Percentiles rank a stretch among this genome's conserved stretches.
Evolutionary conservation across 257 asterid genomes (phyloP).

Genomic region (Plantago ovata): DNA sequence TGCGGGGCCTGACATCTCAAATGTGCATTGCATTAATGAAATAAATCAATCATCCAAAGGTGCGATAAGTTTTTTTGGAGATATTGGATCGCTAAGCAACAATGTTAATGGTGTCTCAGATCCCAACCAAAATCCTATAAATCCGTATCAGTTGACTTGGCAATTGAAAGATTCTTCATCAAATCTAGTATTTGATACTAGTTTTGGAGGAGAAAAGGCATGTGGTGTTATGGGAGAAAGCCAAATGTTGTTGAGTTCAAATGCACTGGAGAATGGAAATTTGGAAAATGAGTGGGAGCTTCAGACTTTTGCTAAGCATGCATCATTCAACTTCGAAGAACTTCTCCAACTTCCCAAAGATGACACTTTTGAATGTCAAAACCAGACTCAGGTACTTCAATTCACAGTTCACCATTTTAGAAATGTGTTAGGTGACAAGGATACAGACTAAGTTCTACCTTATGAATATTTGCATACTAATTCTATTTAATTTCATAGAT

Average conservation of each 20-base stretch:
- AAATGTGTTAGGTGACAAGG: no score
- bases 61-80: not conserved
- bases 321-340: conserved; percentile 20
- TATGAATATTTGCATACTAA: no score
- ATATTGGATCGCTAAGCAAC: not conserved
- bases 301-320: not conserved
- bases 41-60: not conserved
- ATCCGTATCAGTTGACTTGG: conserved; percentile 9
- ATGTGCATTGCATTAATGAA: conserved; percentile 4
- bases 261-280: not conserved
- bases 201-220: not conserved
- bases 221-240: conserved; percentile 10
- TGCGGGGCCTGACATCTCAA: conserved; percentile 21
- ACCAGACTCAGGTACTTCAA: not conserved
- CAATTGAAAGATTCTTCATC: no score
- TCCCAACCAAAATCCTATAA: not conserved
- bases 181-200: no score
- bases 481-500: not conserved
- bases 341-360: conserved; percentile 15
- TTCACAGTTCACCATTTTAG: no score
- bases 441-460: no score
- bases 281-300: conserved; percentile 11
- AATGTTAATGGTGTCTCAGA: not conserved
- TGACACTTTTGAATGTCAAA: conserved; percentile 1
- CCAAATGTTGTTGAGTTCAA: conserved; percentile 5